Evolutionary conservation across 2,329 filamentous ascomycete genomes (phyloP).

Genomic region (Fusarium nodosum): DNA sequence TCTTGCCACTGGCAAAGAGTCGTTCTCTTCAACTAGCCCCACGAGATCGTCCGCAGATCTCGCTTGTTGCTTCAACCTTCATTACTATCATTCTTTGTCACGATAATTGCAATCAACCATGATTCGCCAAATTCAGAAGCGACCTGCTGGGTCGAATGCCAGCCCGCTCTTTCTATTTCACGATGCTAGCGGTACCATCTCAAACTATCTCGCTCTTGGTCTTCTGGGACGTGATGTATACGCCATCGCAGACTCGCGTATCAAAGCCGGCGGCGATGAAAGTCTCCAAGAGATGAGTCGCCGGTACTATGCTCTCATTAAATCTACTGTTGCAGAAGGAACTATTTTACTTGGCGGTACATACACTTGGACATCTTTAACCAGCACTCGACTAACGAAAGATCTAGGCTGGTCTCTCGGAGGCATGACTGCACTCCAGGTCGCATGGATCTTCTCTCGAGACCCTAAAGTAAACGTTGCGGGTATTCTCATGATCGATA

Average conservation of each 20-base stretch:
- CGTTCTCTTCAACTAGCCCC: conserved; percentile 1
- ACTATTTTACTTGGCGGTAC: conserved; percentile 14
- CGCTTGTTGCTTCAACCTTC: not conserved
- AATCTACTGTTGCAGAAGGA: conserved; percentile 9
- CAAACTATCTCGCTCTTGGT: conserved; percentile 15
- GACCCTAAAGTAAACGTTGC: conserved; percentile 7
- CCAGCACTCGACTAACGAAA: conserved; percentile 1
- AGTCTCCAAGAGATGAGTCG: conserved; percentile 11
- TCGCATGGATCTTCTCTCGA: conserved; percentile 13
- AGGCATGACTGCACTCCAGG: conserved; percentile 10
- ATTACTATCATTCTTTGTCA: not conserved
- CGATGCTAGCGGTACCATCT: conserved; percentile 12
- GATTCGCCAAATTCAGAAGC: conserved; percentile 15
- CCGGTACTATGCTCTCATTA: conserved; percentile 14
- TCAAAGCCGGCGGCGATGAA: conserved; percentile 3
- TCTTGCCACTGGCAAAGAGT: conserved; percentile 1
- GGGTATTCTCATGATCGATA: conserved; percentile 11
- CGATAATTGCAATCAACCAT: not conserved
- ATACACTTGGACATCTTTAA: not conserved
- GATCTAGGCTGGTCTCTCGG: conserved; percentile 11
- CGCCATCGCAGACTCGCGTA: conserved; percentile 10
- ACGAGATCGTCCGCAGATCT: conserved; percentile 10
- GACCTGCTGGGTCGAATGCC: conserved; percentile 9
- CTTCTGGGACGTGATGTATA: conserved; percentile 14
- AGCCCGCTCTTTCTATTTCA: conserved; percentile 9